Evolutionary conservation across 345 rosid species (phyloP).

Genomic region (Streptanthus diversifolius): DNA sequence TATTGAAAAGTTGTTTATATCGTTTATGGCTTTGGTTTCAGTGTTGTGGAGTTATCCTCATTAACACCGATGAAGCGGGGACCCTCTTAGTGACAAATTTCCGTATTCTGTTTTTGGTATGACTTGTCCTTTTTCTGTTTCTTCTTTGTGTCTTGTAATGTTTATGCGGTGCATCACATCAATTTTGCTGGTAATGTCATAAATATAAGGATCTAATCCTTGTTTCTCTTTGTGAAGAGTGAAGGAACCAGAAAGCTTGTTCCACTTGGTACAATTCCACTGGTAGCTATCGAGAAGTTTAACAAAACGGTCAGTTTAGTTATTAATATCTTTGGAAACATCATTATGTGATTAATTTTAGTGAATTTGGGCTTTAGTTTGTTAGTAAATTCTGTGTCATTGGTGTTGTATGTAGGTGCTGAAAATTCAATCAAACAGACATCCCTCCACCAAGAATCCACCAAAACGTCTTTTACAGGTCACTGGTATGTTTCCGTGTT

Average conservation of each 20-base stretch:
- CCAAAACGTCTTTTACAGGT: conserved; percentile 78
- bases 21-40: conserved; percentile 39
- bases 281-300: conserved; percentile 88
- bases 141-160: conserved; percentile 1
- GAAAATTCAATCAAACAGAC: conserved; percentile 59
- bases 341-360: conserved; percentile 6
- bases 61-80: conserved; percentile 82
- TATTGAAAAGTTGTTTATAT: background rate
- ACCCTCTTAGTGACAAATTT: conserved; percentile 82
- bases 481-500: conserved; percentile 54
- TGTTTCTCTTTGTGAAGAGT: conserved; percentile 48
- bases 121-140: conserved; percentile 24
- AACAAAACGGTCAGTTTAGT: conserved; percentile 63
- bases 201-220: background rate
- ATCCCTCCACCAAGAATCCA: conserved; percentile 57
- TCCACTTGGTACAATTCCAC: conserved; percentile 79
- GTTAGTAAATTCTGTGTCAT: background rate
- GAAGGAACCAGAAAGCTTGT: conserved; percentile 71
- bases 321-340: background rate
- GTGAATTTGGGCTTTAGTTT: background rate
- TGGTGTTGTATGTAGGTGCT: conserved; percentile 49
- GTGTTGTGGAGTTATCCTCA: conserved; percentile 81
- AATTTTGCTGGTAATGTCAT: background rate
- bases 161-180: conserved; percentile 11
- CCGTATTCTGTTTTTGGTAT: conserved; percentile 89